Base-by-base conservation (phyloP, 2,329 filamentous ascomycete genomes). In the Curvularia sp. region DNA sequence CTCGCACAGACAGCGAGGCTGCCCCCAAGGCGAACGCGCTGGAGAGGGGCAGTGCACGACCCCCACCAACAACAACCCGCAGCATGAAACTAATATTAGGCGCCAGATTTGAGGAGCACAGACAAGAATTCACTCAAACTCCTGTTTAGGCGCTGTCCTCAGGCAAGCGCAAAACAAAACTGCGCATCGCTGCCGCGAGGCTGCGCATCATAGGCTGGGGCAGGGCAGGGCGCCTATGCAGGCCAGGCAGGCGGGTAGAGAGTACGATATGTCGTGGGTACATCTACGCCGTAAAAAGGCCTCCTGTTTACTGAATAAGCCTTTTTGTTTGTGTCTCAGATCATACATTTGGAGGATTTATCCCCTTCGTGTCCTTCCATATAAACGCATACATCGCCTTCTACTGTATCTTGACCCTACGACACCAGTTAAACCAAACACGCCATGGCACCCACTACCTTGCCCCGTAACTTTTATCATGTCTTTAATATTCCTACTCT, bases 381-480 rank as follows among this genome's bases (percentile, higher is more conserved):
- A 46, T 19, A 27, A 47, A 34, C 30, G 18, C 18, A 18, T 19
- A 23, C 28, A 21, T 19, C 39, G 21, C 36, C 32, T 28, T 32
- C 25, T 23, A 18, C 43, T n/a, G 39, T 25, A 32, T 19, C 19
- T n/a, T 27, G 9, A 30, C 18, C 18, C 34, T 7, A 28, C 36
- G 15, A 12, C 12, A 21, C n/a, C 36, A 21, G n/a, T 25, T 28
- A n/a, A 9, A 13, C 27, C 15, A 43, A 12, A 18, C 18, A 45
- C 10, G 54, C 36, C 36, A 64, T 64, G 61, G 59, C 61, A 18
- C 61, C 59, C 19, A 56, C 19, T n/a, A 5, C 15, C 23, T 28
- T 39, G 12, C 25, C 36, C 8, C 12, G 30, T 7, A 23, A 38
- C 19, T 27, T 39, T 15, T 43, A 27, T 28, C 27, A 8, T 13